Evolutionary conservation across 768 basidiomycete genomes (phyloP).

Genomic region (Cantharellus anzutake): DNA sequence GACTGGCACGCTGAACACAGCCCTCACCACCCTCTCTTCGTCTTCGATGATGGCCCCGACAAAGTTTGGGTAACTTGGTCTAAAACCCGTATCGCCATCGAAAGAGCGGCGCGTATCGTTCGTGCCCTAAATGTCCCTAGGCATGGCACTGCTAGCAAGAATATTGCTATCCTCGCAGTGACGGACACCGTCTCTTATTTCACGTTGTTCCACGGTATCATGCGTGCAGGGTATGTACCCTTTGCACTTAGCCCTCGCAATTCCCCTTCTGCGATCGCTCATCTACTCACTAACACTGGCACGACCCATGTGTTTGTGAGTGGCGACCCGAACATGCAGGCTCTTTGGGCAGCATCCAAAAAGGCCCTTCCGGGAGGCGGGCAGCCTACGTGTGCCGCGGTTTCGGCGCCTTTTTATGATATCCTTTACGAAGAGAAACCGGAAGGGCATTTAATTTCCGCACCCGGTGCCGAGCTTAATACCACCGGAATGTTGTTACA

Average conservation of each 20-base stretch:
- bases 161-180: constrained; percentile 6
- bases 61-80: constrained; percentile 9
- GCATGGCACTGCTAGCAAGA: not conserved
- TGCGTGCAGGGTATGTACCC: constrained; percentile 10
- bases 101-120: constrained; percentile 4
- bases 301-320: constrained; percentile 13
- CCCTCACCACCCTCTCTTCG: constrained; percentile 18
- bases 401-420: no score
- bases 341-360: not conserved
- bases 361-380: not conserved
- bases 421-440: no score
- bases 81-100: constrained; percentile 6
- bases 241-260: constrained; percentile 22
- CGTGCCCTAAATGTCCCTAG: not conserved
- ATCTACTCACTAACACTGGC: constrained; percentile 16
- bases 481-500: constrained; percentile 13
- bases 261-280: constrained; percentile 19
- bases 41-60: constrained; percentile 11
- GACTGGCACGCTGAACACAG: constrained; percentile 17
- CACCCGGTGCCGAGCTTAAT: not conserved
- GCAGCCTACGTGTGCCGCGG: no score
- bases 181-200: constrained; percentile 16
- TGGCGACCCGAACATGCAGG: not conserved
- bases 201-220: constrained; percentile 6
- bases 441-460: not conserved